These are phyloP conservation scores for Leccinum subrobustum DNA, from an alignment of 1,284 basidiomycete species.

Conservation along the genomic window DNA sequence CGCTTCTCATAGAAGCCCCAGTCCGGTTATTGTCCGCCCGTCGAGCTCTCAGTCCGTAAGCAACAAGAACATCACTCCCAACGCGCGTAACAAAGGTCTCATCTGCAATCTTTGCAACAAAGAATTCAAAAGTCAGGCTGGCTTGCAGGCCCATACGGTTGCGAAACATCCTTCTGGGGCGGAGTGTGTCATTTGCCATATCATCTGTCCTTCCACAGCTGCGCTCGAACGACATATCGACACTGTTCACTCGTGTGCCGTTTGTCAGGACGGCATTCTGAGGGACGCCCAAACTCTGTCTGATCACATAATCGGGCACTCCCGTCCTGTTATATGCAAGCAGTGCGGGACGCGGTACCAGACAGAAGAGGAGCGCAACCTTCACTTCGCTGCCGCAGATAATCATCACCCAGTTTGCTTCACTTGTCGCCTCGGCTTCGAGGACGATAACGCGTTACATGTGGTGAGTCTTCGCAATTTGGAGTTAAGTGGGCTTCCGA, in stretches of 20 bases:
- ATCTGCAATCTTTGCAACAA: constrained; percentile 31
- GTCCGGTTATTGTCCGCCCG: constrained; percentile 16
- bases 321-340: constrained; percentile 28
- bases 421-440: constrained; percentile 28
- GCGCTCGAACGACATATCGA: constrained; percentile 30
- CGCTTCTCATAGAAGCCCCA: constrained; percentile 12
- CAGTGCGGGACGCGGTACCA: constrained; percentile 28
- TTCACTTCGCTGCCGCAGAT: constrained; percentile 27
- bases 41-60: constrained; percentile 18
- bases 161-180: constrained; percentile 27
- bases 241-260: constrained; percentile 23
- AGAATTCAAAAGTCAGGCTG: constrained; percentile 20
- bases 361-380: constrained; percentile 29
- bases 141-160: constrained; percentile 25
- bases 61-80: constrained; percentile 7
- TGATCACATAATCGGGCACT: constrained; percentile 29
- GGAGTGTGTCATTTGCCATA: constrained; percentile 28
- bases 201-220: constrained; percentile 21
- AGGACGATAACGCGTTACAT: constrained; percentile 25
- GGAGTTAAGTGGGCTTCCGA: constrained; percentile 6
- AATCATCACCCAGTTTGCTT: constrained; percentile 28
- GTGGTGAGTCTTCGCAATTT: constrained; percentile 19
- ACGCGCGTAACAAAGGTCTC: constrained; percentile 9
- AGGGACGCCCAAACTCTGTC: constrained; percentile 28
- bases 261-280: constrained; percentile 30